Evolutionary conservation across 2,329 filamentous ascomycete species (phyloP).

Genomic region (Incumbomyces lentus): DNA sequence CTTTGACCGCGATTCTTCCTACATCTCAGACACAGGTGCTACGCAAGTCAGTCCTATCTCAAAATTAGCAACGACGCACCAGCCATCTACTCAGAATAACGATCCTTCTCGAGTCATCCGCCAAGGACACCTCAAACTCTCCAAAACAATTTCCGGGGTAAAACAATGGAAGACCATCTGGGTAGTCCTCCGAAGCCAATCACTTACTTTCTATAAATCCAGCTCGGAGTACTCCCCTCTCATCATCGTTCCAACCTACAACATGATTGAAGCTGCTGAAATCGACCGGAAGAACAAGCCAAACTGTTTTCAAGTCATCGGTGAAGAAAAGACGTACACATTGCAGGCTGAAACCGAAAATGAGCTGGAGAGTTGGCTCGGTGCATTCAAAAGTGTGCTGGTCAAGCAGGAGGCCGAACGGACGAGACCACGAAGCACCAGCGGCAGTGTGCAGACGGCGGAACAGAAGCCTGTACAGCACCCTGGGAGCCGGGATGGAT

Average conservation of each 20-base stretch:
- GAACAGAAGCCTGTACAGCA: not conserved
- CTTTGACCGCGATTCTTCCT: slow-evolving; percentile 20
- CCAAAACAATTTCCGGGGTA: slow-evolving; percentile 61
- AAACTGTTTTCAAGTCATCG: slow-evolving; percentile 85
- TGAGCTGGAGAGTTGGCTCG: slow-evolving; percentile 63
- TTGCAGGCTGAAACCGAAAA: slow-evolving; percentile 76
- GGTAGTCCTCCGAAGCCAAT: slow-evolving; percentile 78
- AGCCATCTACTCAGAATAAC: too few species aligned
- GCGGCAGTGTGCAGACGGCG: not conserved
- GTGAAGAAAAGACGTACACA: slow-evolving; percentile 74
- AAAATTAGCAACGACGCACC: slow-evolving; percentile 34
- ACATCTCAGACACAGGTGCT: not conserved
- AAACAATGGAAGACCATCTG: slow-evolving; percentile 92
- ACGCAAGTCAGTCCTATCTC: slow-evolving; percentile 14
- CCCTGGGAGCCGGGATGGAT: not conserved
- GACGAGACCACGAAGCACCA: not conserved
- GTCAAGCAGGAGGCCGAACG: slow-evolving; percentile 5
- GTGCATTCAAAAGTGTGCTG: slow-evolving; percentile 68
- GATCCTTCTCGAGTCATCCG: slow-evolving; percentile 85
- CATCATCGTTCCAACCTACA: slow-evolving; percentile 67
- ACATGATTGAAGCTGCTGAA: slow-evolving; percentile 82
- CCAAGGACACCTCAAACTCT: slow-evolving; percentile 79
- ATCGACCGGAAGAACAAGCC: slow-evolving; percentile 79
- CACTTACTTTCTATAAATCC: slow-evolving; percentile 85
- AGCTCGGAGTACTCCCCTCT: slow-evolving; percentile 79